phyloP scores from a whole-genome alignment of 1,139 yeast species.

The Diutina catenulata region DNA sequence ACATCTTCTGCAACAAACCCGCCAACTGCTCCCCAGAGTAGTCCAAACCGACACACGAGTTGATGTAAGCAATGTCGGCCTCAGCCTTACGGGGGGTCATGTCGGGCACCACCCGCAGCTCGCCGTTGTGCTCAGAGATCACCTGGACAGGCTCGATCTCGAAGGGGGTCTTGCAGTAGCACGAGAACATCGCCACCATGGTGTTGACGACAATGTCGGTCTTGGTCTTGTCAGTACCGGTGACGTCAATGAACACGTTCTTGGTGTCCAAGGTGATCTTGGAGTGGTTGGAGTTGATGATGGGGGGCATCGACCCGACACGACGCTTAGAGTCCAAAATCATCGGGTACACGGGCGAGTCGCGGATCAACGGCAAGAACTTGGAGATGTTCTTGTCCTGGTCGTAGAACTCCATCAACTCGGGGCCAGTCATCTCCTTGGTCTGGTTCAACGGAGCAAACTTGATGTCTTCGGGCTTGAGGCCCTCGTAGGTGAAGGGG shows the following conservation, averaged over 20 bases:
- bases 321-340: conserved; percentile 67
- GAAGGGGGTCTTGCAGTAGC: conserved; percentile 67
- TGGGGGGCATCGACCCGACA: conserved; percentile 92
- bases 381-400: conserved; percentile 83
- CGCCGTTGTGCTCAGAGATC: conserved; percentile 70
- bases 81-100: conserved; percentile 53
- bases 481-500: conserved; percentile 84
- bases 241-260: conserved; percentile 85
- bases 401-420: conserved; percentile 83
- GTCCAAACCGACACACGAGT: conserved; percentile 79
- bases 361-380: conserved; percentile 77
- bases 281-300: conserved; percentile 86
- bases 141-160: conserved; percentile 83
- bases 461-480: conserved; percentile 65
- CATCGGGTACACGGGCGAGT: conserved; percentile 85
- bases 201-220: conserved; percentile 41
- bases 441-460: conserved; percentile 83
- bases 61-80: conserved; percentile 79
- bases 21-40: conserved; percentile 60
- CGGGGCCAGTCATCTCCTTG: conserved; percentile 60
- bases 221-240: conserved; percentile 71
- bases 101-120: conserved; percentile 69
- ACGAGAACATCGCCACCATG: conserved; percentile 90
- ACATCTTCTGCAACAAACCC: conserved; percentile 66
- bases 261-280: conserved; percentile 78